A percentile compares a stretch with the other conserved stretches of the same genome.
These are phyloP conservation scores for Hanseniaspora gamundiae DNA, from an alignment of 1,139 yeast genomes.

Conservation along the genomic window DNA sequence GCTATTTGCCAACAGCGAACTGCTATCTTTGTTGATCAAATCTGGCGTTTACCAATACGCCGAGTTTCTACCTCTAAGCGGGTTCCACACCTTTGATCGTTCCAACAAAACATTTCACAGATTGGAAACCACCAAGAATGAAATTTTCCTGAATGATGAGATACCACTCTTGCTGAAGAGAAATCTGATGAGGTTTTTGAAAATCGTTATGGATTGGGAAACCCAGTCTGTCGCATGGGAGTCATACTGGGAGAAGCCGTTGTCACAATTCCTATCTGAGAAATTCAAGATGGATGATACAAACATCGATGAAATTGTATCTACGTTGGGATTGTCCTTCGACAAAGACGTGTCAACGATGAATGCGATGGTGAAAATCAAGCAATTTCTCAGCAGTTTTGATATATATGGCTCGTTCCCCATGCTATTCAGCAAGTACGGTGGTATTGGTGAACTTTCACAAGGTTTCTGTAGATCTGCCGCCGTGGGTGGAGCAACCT, in stretches of 20 bases:
- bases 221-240: conserved; percentile 35
- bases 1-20: conserved; percentile 78
- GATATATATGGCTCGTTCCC: conserved; percentile 94
- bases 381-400: conserved; percentile 72
- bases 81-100: conserved; percentile 72
- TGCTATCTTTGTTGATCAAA: conserved; percentile 63
- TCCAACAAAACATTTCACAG: conserved; percentile 74
- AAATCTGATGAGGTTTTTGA: conserved; percentile 81
- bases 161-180: conserved; percentile 69
- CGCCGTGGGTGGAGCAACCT: conserved; percentile 95
- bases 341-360: conserved; percentile 46
- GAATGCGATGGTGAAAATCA: conserved; percentile 67
- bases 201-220: conserved; percentile 45
- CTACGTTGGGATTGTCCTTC: conserved; percentile 72
- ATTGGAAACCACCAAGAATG: conserved; percentile 75
- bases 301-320: conserved; percentile 72
- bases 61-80: conserved; percentile 81
- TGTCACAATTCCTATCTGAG: conserved; percentile 43
- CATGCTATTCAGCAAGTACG: conserved; percentile 80
- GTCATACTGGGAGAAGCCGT: conserved; percentile 43
- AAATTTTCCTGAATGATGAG: conserved; percentile 82
- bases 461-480: conserved; percentile 98
- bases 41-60: conserved; percentile 82
- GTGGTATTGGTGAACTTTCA: conserved; percentile 91
- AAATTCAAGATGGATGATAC: conserved; percentile 58